Conservation (phyloP, 2,329 filamentous ascomycete species). For the Aspergillus puulaauensis region DNA sequence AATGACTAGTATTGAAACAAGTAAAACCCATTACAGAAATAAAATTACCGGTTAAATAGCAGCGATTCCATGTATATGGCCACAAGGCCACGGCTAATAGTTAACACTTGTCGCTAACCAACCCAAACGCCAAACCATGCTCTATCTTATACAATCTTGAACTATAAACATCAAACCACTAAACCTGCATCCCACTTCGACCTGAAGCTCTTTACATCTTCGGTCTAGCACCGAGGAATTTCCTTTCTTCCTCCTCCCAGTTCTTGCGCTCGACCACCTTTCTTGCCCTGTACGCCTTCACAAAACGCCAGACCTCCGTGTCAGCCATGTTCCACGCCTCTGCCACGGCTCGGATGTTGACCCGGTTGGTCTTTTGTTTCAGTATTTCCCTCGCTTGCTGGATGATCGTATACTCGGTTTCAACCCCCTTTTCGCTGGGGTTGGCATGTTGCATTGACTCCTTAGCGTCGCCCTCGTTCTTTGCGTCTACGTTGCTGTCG, state of each 20-base stretch:
- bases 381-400: constrained; percentile 51
- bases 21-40: too few relatives aligned
- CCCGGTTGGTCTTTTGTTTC: constrained; percentile 37
- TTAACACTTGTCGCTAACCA: too few relatives aligned
- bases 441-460: constrained; percentile 38
- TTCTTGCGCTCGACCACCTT: constrained; percentile 55
- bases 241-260: constrained; percentile 62
- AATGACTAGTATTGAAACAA: too few relatives aligned
- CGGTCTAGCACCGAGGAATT: constrained; percentile 50
- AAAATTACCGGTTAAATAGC: too few relatives aligned
- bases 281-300: constrained; percentile 58
- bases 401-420: constrained; percentile 48
- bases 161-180: neutral
- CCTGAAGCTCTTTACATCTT: constrained; percentile 6
- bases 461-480: constrained; percentile 32
- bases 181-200: neutral
- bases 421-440: constrained; percentile 38
- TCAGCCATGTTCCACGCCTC: constrained; percentile 62
- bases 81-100: too few relatives aligned
- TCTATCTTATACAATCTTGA: neutral
- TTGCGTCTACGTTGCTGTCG: constrained; percentile 39
- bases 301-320: constrained; percentile 64
- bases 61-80: too few relatives aligned
- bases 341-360: constrained; percentile 44
- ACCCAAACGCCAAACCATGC: neutral